Base-by-base conservation (phyloP, 192 early-diverging fungal species). In the Gigaspora rosea region DNA sequence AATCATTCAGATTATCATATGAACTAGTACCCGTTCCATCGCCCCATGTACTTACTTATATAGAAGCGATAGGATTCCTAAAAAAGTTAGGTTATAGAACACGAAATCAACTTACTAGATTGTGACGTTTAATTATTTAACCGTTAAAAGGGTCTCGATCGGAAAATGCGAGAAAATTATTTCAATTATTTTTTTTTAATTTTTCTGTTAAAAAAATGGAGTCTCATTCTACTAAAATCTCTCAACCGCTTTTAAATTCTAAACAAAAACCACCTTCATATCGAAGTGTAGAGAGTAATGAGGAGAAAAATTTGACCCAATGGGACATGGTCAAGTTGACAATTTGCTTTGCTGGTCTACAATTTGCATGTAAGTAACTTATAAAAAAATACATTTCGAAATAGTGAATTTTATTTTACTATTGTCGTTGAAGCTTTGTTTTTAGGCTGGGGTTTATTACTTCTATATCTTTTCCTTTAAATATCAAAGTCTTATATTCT, bases 321-420 rank as follows among this genome's bases (percentile, higher is more conserved):
- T 32, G 70, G 15, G 69, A 80, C 20, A 49, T 88, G 71, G 56
- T 88, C 12, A 46, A 76, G 9, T 52, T 91, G 35, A 90, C 89
- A 1, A 64, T 88, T 4, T 89, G 86, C 66, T 85, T 92, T 84
- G 85, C 87, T 15, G 91, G 91, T 11, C 87, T 92, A 33, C 91
- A 92, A 72, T 91, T 92, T 73, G 91, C 90, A 50, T 92, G 90
- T 91, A 79, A 84, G 86, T 86, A 9, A 20, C 41, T 16, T 51
- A 32, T 22, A 32, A 15, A n/a, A 48, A 46, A n/a, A 47, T 6
- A 20, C 20, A 48, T 22, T 46, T 33, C 8, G 9, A 51, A 71
- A 50, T 35, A 35, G 36, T 33, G 16, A 67, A 4, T 69, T 65
- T 33, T 41, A 20, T 52, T 41, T 71, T 52, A 27, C 16, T 63